Conservation (phyloP, 164 flowering plant genomes). For the Kalanchoe fedtschenkoi region DNA sequence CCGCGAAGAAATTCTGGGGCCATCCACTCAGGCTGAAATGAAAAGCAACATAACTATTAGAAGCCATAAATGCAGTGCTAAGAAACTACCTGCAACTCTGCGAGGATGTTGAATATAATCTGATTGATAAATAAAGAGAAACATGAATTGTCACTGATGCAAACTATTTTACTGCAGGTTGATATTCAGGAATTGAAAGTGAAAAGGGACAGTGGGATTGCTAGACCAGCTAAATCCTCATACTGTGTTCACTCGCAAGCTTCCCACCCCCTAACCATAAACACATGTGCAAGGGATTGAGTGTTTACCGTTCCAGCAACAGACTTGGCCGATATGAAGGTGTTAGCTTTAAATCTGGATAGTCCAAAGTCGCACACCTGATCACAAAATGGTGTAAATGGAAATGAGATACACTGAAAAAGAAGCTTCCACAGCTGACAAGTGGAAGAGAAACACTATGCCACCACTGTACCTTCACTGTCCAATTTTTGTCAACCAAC, state of each 20-base stretch:
- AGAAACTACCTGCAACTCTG: too few species aligned
- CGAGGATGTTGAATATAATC: too few species aligned
- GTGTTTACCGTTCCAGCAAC: slow-evolving; percentile 98
- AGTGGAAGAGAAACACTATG: neutral
- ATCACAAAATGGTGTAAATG: slow-evolving; percentile 6
- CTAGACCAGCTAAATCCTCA: too few species aligned
- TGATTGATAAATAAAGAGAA: too few species aligned
- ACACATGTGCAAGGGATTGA: too few species aligned
- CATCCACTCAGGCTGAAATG: slow-evolving; percentile 98
- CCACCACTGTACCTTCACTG: slow-evolving; percentile 54
- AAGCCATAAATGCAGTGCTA: neutral
- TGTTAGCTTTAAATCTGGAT: slow-evolving; percentile 90
- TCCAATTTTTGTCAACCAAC: slow-evolving; percentile 94
- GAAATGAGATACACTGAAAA: neutral
- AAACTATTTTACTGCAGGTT: too few species aligned
- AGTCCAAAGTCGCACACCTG: slow-evolving; percentile 97
- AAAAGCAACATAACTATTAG: slow-evolving; percentile 10
- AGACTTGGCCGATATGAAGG: slow-evolving; percentile 85
- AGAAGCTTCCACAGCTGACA: neutral
- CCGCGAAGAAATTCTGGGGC: slow-evolving; percentile 98
- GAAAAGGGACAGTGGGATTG: neutral
- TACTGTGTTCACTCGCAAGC: too few species aligned
- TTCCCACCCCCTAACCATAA: too few species aligned
- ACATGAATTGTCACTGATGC: too few species aligned
- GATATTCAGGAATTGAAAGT: too few species aligned